A percentile compares a stretch with the other conserved stretches of the same genome.
phyloP scores from a whole-genome alignment of 345 rosid genomes.

The Theobroma cacao region DNA sequence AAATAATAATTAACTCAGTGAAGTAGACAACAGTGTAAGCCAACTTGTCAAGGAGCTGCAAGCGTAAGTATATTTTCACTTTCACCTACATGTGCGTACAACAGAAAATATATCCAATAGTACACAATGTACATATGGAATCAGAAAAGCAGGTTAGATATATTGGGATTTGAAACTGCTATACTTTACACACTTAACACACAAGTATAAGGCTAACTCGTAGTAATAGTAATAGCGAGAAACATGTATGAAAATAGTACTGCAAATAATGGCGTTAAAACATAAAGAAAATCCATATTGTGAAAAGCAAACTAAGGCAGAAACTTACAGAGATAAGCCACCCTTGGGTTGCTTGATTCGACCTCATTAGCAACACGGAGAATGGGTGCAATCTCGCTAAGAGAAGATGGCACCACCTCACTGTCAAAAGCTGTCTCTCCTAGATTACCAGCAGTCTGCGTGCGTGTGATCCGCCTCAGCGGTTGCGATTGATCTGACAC shows the following conservation, averaged over 20 bases:
- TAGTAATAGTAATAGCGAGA: neutral
- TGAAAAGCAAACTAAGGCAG: neutral
- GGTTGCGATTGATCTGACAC: conserved; percentile 46
- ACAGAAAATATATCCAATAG: neutral
- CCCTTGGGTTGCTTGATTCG: conserved; percentile 85
- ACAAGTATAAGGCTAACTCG: neutral
- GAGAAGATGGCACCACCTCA: conserved; percentile 96
- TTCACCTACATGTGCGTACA: neutral
- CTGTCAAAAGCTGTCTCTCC: conserved; percentile 91
- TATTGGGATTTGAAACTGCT: neutral
- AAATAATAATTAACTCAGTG: neutral
- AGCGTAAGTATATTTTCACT: neutral
- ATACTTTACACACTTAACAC: neutral
- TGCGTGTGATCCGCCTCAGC: conserved; percentile 60
- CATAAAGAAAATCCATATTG: neutral
- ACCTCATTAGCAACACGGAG: conserved; percentile 99
- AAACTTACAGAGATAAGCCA: conserved; percentile 91
- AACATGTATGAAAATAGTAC: neutral
- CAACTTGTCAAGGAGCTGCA: neutral
- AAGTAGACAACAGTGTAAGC: neutral
- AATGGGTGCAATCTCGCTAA: conserved; percentile 94
- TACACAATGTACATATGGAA: neutral
- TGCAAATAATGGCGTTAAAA: neutral
- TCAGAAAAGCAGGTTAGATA: neutral
- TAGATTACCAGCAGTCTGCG: conserved; percentile 91